phyloP scores from a whole-genome alignment of 768 basidiomycete species.

The Hericium erinaceus region DNA sequence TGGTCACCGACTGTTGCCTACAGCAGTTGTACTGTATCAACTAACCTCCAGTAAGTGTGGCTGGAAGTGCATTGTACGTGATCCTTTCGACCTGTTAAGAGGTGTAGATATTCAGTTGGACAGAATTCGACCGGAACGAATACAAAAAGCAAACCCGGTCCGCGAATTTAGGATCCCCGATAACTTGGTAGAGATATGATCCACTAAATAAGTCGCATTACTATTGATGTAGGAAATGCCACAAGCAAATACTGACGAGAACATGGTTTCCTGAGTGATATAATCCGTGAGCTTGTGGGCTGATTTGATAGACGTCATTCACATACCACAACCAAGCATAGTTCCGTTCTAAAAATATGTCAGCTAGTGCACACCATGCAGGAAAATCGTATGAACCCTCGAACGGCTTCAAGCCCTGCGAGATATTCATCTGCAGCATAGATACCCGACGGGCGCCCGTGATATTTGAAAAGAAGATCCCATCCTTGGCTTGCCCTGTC shows the following conservation, averaged over 20 bases:
- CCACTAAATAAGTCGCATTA: constrained; percentile 27
- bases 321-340: not conserved
- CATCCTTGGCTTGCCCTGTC: constrained; percentile 41
- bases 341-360: not conserved
- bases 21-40: not conserved
- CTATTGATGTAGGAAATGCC: not conserved
- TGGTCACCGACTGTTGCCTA: not conserved
- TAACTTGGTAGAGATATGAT: constrained; percentile 46
- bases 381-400: constrained; percentile 29
- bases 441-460: constrained; percentile 47
- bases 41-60: constrained; percentile 35
- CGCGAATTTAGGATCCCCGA: constrained; percentile 42
- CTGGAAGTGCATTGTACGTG: constrained; percentile 43
- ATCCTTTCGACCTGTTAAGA: constrained; percentile 32
- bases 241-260: not conserved
- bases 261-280: not conserved
- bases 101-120: not conserved
- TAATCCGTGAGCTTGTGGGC: too few species aligned
- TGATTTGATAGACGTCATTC: too few species aligned
- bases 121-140: not conserved
- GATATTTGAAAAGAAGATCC: constrained; percentile 50
- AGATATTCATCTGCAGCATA: constrained; percentile 50
- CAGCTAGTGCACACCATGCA: not conserved
- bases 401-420: constrained; percentile 42
- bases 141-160: constrained; percentile 27